phyloP scores from a whole-genome alignment of 257 asterid genomes.

The Echites panduratus region DNA sequence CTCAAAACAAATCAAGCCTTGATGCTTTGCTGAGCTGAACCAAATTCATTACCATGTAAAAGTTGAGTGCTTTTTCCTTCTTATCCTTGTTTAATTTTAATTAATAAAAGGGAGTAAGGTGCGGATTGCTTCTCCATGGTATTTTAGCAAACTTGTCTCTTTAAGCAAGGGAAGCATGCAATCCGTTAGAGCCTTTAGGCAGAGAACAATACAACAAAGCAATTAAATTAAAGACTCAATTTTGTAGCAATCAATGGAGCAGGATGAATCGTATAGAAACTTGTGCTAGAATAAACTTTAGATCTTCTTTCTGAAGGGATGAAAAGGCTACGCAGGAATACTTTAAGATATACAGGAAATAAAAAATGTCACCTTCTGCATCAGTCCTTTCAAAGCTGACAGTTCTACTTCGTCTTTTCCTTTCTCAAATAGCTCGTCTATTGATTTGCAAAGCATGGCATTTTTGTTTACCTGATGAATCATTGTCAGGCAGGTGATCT shows the following conservation, averaged over 20 bases:
- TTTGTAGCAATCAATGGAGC: not conserved
- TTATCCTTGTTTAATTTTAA: not conserved
- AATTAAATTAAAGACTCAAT: not conserved
- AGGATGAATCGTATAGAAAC: not conserved
- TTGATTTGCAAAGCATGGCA: conserved; percentile 70
- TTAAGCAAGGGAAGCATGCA: not conserved
- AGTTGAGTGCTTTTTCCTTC: not conserved
- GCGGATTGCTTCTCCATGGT: not conserved
- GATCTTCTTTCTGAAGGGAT: not conserved
- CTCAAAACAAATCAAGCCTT: not conserved
- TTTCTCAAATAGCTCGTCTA: conserved; percentile 78
- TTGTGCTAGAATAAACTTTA: not conserved
- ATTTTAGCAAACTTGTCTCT: not conserved
- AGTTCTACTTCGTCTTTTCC: conserved; percentile 50
- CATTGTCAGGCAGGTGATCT: conserved; percentile 21
- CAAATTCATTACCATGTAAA: not conserved
- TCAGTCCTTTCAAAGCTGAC: conserved; percentile 51
- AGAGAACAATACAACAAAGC: not conserved
- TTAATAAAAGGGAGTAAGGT: not conserved
- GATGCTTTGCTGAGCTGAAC: not conserved
- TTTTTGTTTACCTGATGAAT: conserved; percentile 66
- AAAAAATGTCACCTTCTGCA: conserved; percentile 54
- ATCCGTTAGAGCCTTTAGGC: not conserved
- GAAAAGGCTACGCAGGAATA: not conserved
- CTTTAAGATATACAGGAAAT: not conserved